Evolutionary conservation across 2,329 filamentous ascomycete species (phyloP), one percentile per base, ranked within the genome.

Genomic region (Claviceps capensis): DNA sequence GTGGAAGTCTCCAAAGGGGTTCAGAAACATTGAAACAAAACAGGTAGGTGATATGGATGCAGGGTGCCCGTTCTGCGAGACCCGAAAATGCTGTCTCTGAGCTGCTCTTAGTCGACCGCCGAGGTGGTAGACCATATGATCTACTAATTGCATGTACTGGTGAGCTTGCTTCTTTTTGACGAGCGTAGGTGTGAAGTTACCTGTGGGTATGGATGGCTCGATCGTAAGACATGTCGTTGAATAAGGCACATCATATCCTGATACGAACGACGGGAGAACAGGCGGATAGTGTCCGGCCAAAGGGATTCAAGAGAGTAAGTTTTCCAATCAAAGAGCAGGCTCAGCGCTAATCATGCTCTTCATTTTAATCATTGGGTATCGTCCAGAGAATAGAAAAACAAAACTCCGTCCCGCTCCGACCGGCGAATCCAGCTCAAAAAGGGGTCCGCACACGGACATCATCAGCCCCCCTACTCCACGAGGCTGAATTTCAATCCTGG

Each of bases 141-240:
- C 66, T 0, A 70, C 69, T 74, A 79, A 78, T 23, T 72, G 69
- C 5, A 76, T 58, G 56, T 78, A 79, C 51, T 78, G 75, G 5
- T 68, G 64, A 0, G 69, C 64, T 41, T 77, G 73, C 54, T 65
- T 74, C 55, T 71, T 75, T 53, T 69, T 76, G 1, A 34, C 2
- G 75, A 75, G 1, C 76, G 65, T 14, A 79, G 63, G 53, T 79
- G 75, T 76, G 77, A 0, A 76, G 76, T 48, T 78, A 78, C 75
- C 75, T 78, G 49, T 23, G 22, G 4, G 41, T 7, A 42, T 17
- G 37, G 37, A n/a, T 16, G n/a, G 37, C 37, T 40, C n/a, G 37
- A n/a, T 6, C 37, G 37, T n/a, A 40, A 19, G 40, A 17, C 9
- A 11, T 22, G 40, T 11, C 40, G 9, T 19, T 42, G 17, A n/a